Evolutionary conservation across 441 rosid species (phyloP), one percentile per base, ranked within the genome.

Genomic region (Raphanus hybrid): DNA sequence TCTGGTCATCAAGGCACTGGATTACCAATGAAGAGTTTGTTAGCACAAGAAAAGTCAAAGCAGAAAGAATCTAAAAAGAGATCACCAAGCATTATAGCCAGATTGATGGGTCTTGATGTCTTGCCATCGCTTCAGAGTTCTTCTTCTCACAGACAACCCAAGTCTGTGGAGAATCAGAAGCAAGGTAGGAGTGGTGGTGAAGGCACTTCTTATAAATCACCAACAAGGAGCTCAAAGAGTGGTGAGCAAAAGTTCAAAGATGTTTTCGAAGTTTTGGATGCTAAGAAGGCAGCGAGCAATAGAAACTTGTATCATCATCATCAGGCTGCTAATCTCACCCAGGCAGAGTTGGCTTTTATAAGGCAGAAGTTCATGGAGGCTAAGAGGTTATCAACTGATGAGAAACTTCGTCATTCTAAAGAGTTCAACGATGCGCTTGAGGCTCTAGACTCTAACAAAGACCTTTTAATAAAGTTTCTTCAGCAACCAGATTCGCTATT

Each of bases 41-140:
- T 93, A 64, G 94, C 89, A 5, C 88, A 89, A 84, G 95, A 92
- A 85, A 96, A 90, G 98, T 84, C 91, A 3, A 88, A 81, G 83
- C 97, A 91, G 48, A 82, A 82, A 52, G 93, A 88, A 82, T 73
- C 85, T 72, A 92, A 84, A 76, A 85, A 79, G 71, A 87, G 92
- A 75, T 76, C 98, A 68, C 98, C 97, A 3, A 82, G 91, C 74
- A 89, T 92, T 73, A 87, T 96, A 75, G 99, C 95, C 1, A 86
- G 93, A 79, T 81, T 96, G 80, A 96, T 94, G 99, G 99, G 99
- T 75, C 90, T 94, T 18, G 98, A 96, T 55, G 94, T 87, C 60
- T 69, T 92, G 79, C 97, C 59, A 54, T 54, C 98, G 8, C 80
- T 88, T 84, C 86, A 74, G 77, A 89, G 81, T 70, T 77, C 86